These are phyloP conservation scores for Euphorbia tirucalli DNA, from an alignment of 345 rosid species.

Conservation along the genomic window DNA sequence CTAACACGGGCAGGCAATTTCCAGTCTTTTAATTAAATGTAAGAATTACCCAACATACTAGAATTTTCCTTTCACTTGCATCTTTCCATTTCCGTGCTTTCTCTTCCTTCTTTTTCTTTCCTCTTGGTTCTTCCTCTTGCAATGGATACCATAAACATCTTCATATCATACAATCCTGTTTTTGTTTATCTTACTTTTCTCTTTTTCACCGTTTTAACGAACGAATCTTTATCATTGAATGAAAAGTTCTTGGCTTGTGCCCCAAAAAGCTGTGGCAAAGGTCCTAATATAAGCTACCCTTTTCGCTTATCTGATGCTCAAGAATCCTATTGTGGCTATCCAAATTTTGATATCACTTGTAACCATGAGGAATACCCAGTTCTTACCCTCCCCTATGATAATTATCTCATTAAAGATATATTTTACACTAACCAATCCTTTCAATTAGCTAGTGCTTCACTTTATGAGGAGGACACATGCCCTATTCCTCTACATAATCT, in stretches of 20 bases:
- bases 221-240: background rate
- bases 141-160: background rate
- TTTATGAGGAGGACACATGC: slow-evolving; percentile 34
- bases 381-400: slow-evolving; percentile 41
- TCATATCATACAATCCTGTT: background rate
- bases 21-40: background rate
- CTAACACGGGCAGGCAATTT: background rate
- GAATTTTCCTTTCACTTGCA: too few relatives aligned
- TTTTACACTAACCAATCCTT: slow-evolving; percentile 32
- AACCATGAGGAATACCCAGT: slow-evolving; percentile 28
- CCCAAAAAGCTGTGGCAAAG: too few relatives aligned
- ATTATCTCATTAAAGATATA: slow-evolving; percentile 44
- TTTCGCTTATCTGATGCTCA: slow-evolving; percentile 41
- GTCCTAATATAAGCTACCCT: too few relatives aligned
- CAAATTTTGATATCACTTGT: slow-evolving; percentile 44
- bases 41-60: too few relatives aligned
- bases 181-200: background rate
- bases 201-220: background rate
- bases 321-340: slow-evolving; percentile 56
- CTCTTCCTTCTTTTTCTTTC: too few relatives aligned
- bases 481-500: slow-evolving; percentile 41
- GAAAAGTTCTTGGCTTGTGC: background rate
- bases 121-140: slow-evolving; percentile 40
- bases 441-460: slow-evolving; percentile 34
- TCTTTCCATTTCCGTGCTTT: too few relatives aligned